Base-by-base conservation (phyloP, 305 asterid species). In the Rubia peregrina region DNA sequence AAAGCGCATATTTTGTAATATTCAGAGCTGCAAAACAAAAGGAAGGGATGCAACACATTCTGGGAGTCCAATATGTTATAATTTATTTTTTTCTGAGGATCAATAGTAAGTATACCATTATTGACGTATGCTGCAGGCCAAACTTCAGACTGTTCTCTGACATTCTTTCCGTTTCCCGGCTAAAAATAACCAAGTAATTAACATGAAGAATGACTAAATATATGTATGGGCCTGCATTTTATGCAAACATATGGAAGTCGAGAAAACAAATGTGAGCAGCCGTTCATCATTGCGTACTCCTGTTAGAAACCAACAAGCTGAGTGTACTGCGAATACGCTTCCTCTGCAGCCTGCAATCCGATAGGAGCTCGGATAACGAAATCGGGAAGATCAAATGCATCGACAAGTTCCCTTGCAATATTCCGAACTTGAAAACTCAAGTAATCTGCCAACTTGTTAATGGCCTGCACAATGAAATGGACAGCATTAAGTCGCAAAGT, bases 341-440 rank as follows among this genome's bases (percentile, higher is more conserved):
- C 91, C 75, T 82, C 90, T 0, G 96, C 73, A 57, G 95, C 75
- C 81, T 91, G 96, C 88, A 80, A 78, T 30, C 97, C 98, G n/a
- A 90, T 93, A 3, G 98, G 97, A 21, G 98, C 98, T 61, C 95
- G 81, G 0, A 88, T 85, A n/a, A 93, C 98, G 43, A 85, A 89
- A 86, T 93, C 97, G 24, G 98, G 98, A 74, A 93, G 88, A 72
- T 93, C 97, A 65, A 93, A 91, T 46, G 96, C 96, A 80, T 91
- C 97, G 6, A 90, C 92, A 0, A 89, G 86, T 80, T 93, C 98
- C 80, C 85, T 86, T 1, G 97, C 88, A 0, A 88, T 70, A 73
- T 88, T 88, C 81, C 81, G 91, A 74, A 89, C 98, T 85, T 91
- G 97, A 86, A 90, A 93, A 85, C 95, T 65, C 24, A 93, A 69